Evolutionary conservation across 2,329 filamentous ascomycete genomes (phyloP), one percentile per base, ranked within the genome.

Genomic region (Aspergillus amoenus): DNA sequence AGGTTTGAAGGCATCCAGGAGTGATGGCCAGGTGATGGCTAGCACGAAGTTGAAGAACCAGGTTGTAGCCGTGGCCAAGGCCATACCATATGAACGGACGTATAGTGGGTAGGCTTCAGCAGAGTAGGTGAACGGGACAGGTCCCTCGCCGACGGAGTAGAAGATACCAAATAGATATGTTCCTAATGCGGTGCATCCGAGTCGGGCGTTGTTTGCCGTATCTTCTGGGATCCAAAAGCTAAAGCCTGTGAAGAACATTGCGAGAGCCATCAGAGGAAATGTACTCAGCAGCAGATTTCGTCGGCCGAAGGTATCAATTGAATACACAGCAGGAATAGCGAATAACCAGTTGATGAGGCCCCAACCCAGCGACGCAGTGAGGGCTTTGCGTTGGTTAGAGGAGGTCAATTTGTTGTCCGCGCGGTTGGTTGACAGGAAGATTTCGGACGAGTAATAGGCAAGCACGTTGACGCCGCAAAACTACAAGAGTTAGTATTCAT

Each of bases 251-350:
- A 81, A 81, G 61, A 83, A 75, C 32, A 83, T 71, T 42, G 76
- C 77, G 47, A 80, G 64, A 3, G 76, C 75, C 86, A 89, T 88
- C 17, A 88, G 71, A 0, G 86, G 86, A 66, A 89, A 88, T 0
- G 86, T 89, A 1, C 79, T 78, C 4, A 88, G 76, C 1, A 89
- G 78, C 7, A 89, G 75, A 61, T 85, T 85, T 18, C 87, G 79
- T 3, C 87, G 82, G 6, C 87, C 87, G 57, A 86, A 88, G 0
- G 82, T 87, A 66, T 90, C 87, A 61, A 89, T 89, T 5, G 85
- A 88, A 68, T 84, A 86, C 46, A 88, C 74, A 3, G 84, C 85
- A 0, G 84, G 84, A 12, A 87, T 75, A 15, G 85, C 84, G 60
- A 87, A 87, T 37, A 88, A 68, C 74, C 83, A 88, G 67, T 88